phyloP scores from a whole-genome alignment of 2,329 filamentous ascomycete species.

The Fusarium praegraminearum region DNA sequence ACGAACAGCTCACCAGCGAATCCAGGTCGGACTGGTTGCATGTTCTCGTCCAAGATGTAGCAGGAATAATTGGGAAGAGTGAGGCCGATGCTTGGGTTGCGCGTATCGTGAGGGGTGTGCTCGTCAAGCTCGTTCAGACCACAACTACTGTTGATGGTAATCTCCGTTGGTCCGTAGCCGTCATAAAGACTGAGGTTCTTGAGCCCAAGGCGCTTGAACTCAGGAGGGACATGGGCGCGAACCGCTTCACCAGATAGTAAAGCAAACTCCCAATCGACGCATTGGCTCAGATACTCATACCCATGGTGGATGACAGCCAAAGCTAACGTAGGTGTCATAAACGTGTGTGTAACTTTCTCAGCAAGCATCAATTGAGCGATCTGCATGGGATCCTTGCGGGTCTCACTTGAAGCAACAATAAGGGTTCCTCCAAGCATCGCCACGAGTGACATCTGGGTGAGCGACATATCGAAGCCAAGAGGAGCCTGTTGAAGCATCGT shows the following conservation, averaged over 20 bases:
- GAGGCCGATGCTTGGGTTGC: constrained; percentile 1
- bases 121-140: constrained; percentile 1
- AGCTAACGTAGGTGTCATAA: constrained; percentile 14
- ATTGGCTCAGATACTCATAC: not conserved
- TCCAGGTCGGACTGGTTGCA: constrained; percentile 1
- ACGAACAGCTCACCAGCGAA: constrained; percentile 4
- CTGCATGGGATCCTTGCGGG: constrained; percentile 4
- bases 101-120: not conserved
- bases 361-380: constrained; percentile 9
- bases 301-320: constrained; percentile 8
- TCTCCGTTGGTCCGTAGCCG: constrained; percentile 9
- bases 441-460: constrained; percentile 6
- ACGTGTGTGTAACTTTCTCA: constrained; percentile 8
- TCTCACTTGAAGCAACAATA: constrained; percentile 2
- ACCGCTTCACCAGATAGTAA: constrained; percentile 2
- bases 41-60: constrained; percentile 6
- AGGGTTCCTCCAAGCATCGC: constrained; percentile 3
- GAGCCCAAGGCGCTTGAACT: constrained; percentile 3
- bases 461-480: constrained; percentile 13
- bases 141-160: not conserved
- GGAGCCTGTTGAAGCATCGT: constrained; percentile 6
- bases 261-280: constrained; percentile 3
- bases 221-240: not conserved
- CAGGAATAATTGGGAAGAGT: constrained; percentile 6
- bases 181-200: not conserved